Conservation (phyloP, 2,329 filamentous ascomycete species). For the Trichoderma simmonsii region DNA sequence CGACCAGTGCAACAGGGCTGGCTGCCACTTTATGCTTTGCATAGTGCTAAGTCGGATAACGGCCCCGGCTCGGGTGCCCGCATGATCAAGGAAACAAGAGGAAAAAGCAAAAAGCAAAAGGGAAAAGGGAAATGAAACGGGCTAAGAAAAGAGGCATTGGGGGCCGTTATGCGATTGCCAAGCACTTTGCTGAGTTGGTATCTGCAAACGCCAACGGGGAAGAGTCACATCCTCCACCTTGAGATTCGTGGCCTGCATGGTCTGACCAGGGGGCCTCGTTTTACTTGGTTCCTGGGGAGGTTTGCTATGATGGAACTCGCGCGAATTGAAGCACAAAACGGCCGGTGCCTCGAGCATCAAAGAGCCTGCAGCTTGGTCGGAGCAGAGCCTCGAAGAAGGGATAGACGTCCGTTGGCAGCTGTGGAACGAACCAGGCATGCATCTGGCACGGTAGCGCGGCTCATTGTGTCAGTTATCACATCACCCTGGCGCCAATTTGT, state of each 20-base stretch:
- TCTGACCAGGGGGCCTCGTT: conserved; percentile 1
- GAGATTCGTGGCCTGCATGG: neutral
- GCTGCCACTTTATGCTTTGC: conserved; percentile 12
- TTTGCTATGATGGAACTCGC: neutral
- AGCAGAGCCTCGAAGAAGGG: neutral
- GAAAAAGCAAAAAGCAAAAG: neutral
- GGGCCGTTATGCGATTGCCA: neutral
- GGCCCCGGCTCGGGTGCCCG: neutral
- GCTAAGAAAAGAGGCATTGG: neutral
- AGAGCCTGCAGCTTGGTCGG: neutral
- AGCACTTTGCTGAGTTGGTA: conserved; percentile 5
- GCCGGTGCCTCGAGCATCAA: neutral
- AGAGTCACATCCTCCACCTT: neutral
- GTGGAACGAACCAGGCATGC: neutral
- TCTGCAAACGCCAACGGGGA: neutral
- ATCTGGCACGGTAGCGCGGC: neutral
- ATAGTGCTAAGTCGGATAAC: conserved; percentile 4
- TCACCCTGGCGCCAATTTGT: neutral
- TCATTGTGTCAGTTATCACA: conserved; percentile 7
- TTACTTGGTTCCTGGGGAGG: neutral
- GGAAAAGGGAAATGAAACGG: neutral
- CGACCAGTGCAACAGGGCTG: conserved; percentile 12
- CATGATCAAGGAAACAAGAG: conserved; percentile 1
- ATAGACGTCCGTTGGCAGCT: conserved; percentile 1
- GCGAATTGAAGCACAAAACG: neutral